Evolutionary conservation across 768 basidiomycete genomes (phyloP).

Genomic region (Hypholoma fasciculare): DNA sequence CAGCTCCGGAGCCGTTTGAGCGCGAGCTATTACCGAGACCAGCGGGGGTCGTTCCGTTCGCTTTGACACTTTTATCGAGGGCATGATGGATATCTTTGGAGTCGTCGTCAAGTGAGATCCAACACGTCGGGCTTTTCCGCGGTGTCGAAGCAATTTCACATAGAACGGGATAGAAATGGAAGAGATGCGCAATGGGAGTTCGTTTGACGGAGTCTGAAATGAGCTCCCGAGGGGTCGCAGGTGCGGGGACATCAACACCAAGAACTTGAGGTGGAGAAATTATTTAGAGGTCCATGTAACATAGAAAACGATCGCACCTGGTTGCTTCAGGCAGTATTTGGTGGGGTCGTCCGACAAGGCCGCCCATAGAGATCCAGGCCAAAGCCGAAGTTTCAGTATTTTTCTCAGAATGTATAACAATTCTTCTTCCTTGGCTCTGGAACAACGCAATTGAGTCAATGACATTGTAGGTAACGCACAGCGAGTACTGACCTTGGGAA

Average conservation of each 20-base stretch:
- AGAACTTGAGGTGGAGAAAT: constrained; percentile 9
- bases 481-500: constrained; percentile 66
- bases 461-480: not conserved
- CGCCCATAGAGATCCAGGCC: constrained; percentile 77
- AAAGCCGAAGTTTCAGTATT: constrained; percentile 69
- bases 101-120: constrained; percentile 39
- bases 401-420: constrained; percentile 81
- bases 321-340: constrained; percentile 50
- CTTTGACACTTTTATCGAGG: not conserved
- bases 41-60: not conserved
- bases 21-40: no score
- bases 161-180: constrained; percentile 81
- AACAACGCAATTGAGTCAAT: not conserved
- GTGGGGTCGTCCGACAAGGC: constrained; percentile 69
- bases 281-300: not conserved
- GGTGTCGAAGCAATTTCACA: constrained; percentile 80
- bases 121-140: constrained; percentile 64
- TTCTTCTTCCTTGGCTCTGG: constrained; percentile 86
- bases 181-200: constrained; percentile 80
- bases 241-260: constrained; percentile 36
- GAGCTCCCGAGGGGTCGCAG: constrained; percentile 49
- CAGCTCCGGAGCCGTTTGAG: constrained; percentile 12
- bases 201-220: constrained; percentile 73
- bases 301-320: constrained; percentile 39
- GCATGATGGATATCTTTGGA: not conserved